These are phyloP conservation scores for Cokeromyces recurvatus DNA, from an alignment of 371 early-diverging fungal species.

Conservation along the genomic window DNA sequence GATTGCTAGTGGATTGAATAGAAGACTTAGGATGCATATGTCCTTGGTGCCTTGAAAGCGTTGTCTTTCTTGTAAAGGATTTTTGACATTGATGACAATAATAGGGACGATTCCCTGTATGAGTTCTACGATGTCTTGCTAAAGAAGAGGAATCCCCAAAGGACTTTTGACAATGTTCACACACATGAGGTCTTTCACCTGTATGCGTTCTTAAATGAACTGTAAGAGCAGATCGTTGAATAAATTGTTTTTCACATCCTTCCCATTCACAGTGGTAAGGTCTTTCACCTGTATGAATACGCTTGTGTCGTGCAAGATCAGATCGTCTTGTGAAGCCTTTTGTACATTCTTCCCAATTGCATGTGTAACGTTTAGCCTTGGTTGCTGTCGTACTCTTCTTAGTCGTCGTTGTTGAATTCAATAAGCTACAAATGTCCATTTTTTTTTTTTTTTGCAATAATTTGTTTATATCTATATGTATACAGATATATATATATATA, in stretches of 20 bases:
- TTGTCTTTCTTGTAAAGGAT: slow-evolving; percentile 60
- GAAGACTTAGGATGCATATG: slow-evolving; percentile 1
- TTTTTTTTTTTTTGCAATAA: no score
- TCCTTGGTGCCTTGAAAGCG: slow-evolving; percentile 56
- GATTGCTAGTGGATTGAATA: no score
- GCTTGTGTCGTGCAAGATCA: slow-evolving; percentile 67
- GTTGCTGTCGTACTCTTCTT: not conserved
- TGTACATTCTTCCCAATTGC: slow-evolving; percentile 56
- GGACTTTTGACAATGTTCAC: slow-evolving; percentile 60
- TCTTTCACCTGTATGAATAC: slow-evolving; percentile 70
- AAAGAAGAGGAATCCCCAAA: slow-evolving; percentile 53
- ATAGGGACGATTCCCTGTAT: slow-evolving; percentile 34
- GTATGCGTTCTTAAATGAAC: slow-evolving; percentile 77
- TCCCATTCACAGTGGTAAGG: slow-evolving; percentile 60
- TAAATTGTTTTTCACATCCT: slow-evolving; percentile 67
- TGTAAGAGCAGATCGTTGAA: slow-evolving; percentile 74
- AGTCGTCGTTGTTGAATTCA: not conserved
- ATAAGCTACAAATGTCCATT: not conserved
- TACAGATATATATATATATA: no score
- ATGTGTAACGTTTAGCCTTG: slow-evolving; percentile 11
- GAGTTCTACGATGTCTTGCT: slow-evolving; percentile 37
- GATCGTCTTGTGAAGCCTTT: slow-evolving; percentile 71
- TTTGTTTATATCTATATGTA: no score
- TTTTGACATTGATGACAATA: slow-evolving; percentile 37
- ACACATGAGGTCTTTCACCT: slow-evolving; percentile 75